Evolutionary conservation across 2,329 filamentous ascomycete species (phyloP).

Genomic region (Cladophialophora carrionii): DNA sequence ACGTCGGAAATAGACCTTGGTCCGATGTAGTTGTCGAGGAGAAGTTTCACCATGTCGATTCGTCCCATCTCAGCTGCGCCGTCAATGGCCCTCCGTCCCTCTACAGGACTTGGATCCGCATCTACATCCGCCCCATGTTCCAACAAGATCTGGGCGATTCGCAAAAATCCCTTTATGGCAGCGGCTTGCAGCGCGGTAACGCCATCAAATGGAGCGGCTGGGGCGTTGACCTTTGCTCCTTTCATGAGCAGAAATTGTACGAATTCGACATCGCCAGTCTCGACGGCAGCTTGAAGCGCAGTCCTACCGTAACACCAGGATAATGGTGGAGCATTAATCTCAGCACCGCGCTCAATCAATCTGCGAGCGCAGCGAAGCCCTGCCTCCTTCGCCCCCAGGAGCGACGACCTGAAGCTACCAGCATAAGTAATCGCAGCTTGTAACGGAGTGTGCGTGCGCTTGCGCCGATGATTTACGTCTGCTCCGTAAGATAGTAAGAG

Average conservation of each 20-base stretch:
- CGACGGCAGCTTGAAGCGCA: conserved; percentile 33
- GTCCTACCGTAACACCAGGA: conserved; percentile 17
- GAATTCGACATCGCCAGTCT: conserved; percentile 29
- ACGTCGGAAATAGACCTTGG: conserved; percentile 5
- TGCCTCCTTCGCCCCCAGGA: background rate
- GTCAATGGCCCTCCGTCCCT: conserved; percentile 11
- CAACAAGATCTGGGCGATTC: conserved; percentile 36
- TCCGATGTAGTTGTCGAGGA: conserved; percentile 20
- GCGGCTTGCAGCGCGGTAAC: conserved; percentile 34
- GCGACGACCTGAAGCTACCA: fast-evolving
- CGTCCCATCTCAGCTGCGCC: conserved; percentile 11
- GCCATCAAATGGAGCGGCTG: conserved; percentile 19
- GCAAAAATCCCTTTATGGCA: conserved; percentile 29
- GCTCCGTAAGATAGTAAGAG: background rate
- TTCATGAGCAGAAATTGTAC: conserved; percentile 34
- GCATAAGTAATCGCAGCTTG: background rate
- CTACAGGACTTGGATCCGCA: conserved; percentile 13
- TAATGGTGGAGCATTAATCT: conserved; percentile 7
- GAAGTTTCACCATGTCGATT: conserved; percentile 19
- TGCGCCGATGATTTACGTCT: background rate
- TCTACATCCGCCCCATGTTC: conserved; percentile 36
- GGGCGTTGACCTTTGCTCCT: conserved; percentile 36
- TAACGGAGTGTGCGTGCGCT: background rate
- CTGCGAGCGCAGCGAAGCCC: background rate
- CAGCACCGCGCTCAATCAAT: conserved; percentile 11